Evolutionary conservation across 202 grass and related monocot species (phyloP).

Genomic region (Panicum hallii): DNA sequence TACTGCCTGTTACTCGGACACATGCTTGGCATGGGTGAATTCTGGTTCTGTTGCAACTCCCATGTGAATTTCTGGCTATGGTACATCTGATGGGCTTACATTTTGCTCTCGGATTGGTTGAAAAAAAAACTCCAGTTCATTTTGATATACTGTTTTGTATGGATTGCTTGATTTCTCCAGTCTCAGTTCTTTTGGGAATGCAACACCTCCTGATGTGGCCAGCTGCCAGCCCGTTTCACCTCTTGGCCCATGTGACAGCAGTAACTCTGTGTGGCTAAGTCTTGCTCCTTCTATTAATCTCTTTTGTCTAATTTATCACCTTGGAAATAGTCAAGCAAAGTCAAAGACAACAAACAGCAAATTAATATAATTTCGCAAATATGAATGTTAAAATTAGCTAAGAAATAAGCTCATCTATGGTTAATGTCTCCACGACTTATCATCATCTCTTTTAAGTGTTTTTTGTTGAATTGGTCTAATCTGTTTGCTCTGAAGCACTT

Average conservation of each 20-base stretch:
- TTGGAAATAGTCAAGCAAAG: constrained; percentile 14
- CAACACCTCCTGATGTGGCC: background rate
- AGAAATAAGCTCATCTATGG: background rate
- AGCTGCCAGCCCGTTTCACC: background rate
- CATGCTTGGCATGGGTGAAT: background rate
- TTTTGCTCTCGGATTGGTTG: constrained; percentile 1
- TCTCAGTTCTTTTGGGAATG: constrained; percentile 27
- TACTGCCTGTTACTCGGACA: background rate
- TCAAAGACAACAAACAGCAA: background rate
- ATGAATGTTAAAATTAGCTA: constrained; percentile 1
- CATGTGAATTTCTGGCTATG: constrained; percentile 7
- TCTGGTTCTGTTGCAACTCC: background rate
- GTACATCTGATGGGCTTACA: background rate
- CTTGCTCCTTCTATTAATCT: constrained; percentile 10
- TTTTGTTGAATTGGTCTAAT: background rate
- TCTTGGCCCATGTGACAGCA: constrained; percentile 1
- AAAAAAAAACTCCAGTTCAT: background rate
- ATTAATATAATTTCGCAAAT: background rate
- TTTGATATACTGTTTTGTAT: background rate
- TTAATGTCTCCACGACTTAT: background rate
- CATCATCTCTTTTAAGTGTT: background rate
- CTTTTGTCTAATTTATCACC: constrained; percentile 1
- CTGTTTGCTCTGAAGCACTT: constrained; percentile 17
- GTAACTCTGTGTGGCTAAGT: background rate
- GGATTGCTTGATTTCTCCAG: background rate